Base-by-base conservation (phyloP, 2,329 filamentous ascomycete species). In the Apiospora hydei region DNA sequence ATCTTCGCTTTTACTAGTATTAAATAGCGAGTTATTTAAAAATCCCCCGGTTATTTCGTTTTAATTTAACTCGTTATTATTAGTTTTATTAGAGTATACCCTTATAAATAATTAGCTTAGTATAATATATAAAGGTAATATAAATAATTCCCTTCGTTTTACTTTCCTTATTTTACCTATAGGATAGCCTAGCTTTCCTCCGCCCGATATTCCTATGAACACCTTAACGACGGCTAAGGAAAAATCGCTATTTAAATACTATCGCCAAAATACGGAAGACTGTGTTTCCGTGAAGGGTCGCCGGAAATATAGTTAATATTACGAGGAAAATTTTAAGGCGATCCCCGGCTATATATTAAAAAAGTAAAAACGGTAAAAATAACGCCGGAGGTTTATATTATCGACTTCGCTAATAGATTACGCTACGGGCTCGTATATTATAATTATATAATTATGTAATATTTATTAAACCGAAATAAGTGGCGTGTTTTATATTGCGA, bases 401-500 rank as follows among this genome's bases (percentile, higher is more conserved):
- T 51, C n/a, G 49, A 51, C 49, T 51, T 51, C n/a, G 8, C n/a
- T 51, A n/a, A 26, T 26, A n/a, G 14, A 26, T 26, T 51, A 1
- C 49, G n/a, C 5, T 1, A 51, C 1, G n/a, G 49, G n/a, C 49
- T 51, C 10, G 1, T 10, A 51, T 51, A 7, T 13, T n/a, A 51
- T 4, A 51, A 51, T 4, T n/a, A 51, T 13, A 51, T 51, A n/a
- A 51, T 51, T n/a, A n/a, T 51, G 10, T n/a, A 51, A 51, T 4
- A 3, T 51, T 51, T n/a, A 51, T n/a, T n/a, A 51, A n/a, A 51
- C 6, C 5, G 49, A 26, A n/a, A 51, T 10, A n/a, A 51, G n/a
- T 26, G 49, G 49, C 10, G 49, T 51, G n/a, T 51, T n/a, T n/a
- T 51, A 26, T n/a, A n/a, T 51, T 51, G 49, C 49, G 49, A 57